Conservation (phyloP, 305 asterid species). For the Fraxinus platypoda region DNA sequence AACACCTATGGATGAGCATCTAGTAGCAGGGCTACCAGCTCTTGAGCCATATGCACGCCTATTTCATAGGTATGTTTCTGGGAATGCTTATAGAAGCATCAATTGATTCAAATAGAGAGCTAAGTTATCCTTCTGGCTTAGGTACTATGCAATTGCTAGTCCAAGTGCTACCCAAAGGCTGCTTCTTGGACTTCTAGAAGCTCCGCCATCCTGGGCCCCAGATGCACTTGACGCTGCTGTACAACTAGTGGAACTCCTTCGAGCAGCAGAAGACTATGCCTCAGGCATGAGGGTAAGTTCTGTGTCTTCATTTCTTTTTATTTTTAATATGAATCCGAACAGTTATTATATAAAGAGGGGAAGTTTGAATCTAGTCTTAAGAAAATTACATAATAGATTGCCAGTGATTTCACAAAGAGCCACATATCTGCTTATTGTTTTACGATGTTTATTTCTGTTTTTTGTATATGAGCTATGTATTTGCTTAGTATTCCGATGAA, state of each 20-base stretch:
- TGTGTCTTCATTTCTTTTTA: background rate
- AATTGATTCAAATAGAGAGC: conserved; percentile 19
- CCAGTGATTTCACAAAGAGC: conserved; percentile 12
- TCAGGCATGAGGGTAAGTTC: conserved; percentile 83
- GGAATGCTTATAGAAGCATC: conserved; percentile 18
- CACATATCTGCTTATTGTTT: background rate
- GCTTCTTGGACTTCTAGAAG: conserved; percentile 97
- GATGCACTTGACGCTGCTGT: conserved; percentile 99
- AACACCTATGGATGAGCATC: conserved; percentile 99
- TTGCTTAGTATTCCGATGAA: background rate
- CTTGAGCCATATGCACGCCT: conserved; percentile 98
- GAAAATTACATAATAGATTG: background rate
- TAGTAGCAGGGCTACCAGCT: conserved; percentile 96
- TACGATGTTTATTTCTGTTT: background rate
- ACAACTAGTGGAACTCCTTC: conserved; percentile 94
- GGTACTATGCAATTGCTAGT: conserved; percentile 97
- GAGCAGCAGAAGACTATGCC: conserved; percentile 99
- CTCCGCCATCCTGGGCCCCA: conserved; percentile 99
- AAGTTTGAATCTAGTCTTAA: background rate
- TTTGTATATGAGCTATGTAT: background rate
- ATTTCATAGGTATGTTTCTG: conserved; percentile 68
- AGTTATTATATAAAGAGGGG: background rate
- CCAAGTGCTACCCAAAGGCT: conserved; percentile 99
- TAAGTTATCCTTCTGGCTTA: conserved; percentile 39
- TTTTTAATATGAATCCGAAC: background rate